Evolutionary conservation across 2,329 filamentous ascomycete species (phyloP), one percentile per base, ranked within the genome.

Genomic region (Aspergillus texensis): DNA sequence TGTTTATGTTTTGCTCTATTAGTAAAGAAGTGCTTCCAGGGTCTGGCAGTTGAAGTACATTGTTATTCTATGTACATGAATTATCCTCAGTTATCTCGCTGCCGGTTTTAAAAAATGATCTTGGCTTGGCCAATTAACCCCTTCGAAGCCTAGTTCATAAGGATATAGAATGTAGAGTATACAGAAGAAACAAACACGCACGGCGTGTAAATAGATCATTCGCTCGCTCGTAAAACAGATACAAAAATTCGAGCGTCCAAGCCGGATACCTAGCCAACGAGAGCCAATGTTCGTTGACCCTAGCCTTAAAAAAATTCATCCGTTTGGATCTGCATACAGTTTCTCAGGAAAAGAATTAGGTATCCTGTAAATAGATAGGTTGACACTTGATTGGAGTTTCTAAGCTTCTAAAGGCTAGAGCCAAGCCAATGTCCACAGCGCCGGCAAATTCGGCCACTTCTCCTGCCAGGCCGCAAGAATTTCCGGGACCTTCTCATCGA

Each of bases 371-470:
- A n/a, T 19, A n/a, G 39, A 41, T n/a, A 10, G 0, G 19, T 19
- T 19, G 16, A 41, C 39, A 41, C 16, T 8, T 41, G 9, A n/a
- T n/a, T n/a, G 16, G 39, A 41, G 6, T 41, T 6, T 41, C 8
- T 39, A n/a, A 41, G 8, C 6, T 41, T 45, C 12, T 26, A 54
- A 26, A 11, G 9, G 41, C 67, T 81, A 98, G 75, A 98, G 93
- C 94, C 95, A 99, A 30, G 93, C 93, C 75, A 98, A 76, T 28
- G 94, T 98, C 95, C 95, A 99, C 61, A 95, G 85, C 3, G 93
- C 92, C 21, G 95, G 95, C 70, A 98, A 79, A 71, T 92, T 90
- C 6, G 95, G 94, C 92, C 94, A 97, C 70, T 90, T 87, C 77
- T 97, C 94, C 80, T 99, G 95, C 95, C 95, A 99, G 59, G 89